Conservation (phyloP, 352 stramenopile species). For the Phytopythium litorale region DNA sequence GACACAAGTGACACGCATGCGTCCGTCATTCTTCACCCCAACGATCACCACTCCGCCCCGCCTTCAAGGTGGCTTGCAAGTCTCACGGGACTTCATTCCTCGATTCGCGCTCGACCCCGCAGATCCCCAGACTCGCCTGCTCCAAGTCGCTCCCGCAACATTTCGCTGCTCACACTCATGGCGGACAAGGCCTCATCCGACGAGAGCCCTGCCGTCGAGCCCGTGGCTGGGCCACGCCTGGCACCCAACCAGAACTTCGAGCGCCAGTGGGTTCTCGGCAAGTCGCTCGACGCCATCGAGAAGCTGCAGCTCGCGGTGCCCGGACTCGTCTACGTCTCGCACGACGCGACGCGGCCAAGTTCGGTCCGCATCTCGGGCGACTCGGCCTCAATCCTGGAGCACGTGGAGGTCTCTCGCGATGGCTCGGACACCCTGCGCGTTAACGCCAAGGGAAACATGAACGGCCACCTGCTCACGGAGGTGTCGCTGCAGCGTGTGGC, state of each 20-base stretch:
- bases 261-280: neutral
- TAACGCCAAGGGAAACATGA: neutral
- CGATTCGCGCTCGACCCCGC: too few species aligned
- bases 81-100: too few species aligned
- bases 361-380: conserved; percentile 2
- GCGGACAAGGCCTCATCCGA: neutral
- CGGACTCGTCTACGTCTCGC: conserved; percentile 1
- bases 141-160: too few species aligned
- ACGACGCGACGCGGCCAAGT: neutral
- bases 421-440: neutral
- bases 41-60: too few species aligned
- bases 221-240: neutral
- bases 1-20: too few species aligned
- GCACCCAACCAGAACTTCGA: conserved; percentile 6
- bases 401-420: neutral
- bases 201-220: neutral
- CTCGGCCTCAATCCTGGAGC: neutral
- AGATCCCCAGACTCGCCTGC: too few species aligned
- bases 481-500: neutral
- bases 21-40: too few species aligned
- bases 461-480: conserved; percentile 2
- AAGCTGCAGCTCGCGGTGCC: neutral
- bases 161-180: neutral
- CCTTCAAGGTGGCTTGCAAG: too few species aligned
- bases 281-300: neutral